Evolutionary conservation across 805 yeast species (phyloP).

Genomic region (Wickerhamia fluorescens): DNA sequence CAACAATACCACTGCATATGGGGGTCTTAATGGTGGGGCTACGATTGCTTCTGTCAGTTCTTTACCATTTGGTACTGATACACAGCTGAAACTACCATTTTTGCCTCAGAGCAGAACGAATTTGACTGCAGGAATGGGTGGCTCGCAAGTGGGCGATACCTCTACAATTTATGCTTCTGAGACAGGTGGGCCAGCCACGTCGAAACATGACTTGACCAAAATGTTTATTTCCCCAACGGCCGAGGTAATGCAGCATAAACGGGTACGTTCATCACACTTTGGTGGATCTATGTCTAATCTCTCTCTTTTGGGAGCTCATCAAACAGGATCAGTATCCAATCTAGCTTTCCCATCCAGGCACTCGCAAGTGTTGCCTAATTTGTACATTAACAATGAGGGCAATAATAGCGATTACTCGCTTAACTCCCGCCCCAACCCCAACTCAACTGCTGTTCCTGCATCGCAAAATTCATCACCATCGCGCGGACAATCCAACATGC

Average conservation of each 20-base stretch:
- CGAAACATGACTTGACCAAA: conserved; percentile 36
- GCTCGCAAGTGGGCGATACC: conserved; percentile 23
- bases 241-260: conserved; percentile 52
- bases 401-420: conserved; percentile 26
- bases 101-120: conserved; percentile 17
- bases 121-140: conserved; percentile 8
- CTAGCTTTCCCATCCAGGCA: conserved; percentile 18
- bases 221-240: conserved; percentile 79
- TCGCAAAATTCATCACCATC: conserved; percentile 6
- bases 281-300: conserved; percentile 10
- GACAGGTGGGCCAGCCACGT: conserved; percentile 17
- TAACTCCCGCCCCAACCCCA: conserved; percentile 1
- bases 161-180: conserved; percentile 30
- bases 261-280: conserved; percentile 19
- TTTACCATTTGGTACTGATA: conserved; percentile 10
- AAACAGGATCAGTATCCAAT: no score
- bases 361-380: conserved; percentile 27
- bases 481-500: no score
- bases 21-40: conserved; percentile 8
- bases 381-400: conserved; percentile 33
- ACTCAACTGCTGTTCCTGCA: conserved; percentile 5
- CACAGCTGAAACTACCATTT: conserved; percentile 30
- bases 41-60: conserved; percentile 7
- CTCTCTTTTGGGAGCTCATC: conserved; percentile 7
- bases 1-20: conserved; percentile 24